A percentile compares a stretch with the other conserved stretches of the same genome.
Conservation (phyloP, 2,329 filamentous ascomycete species). For the Colletotrichum sp. region DNA sequence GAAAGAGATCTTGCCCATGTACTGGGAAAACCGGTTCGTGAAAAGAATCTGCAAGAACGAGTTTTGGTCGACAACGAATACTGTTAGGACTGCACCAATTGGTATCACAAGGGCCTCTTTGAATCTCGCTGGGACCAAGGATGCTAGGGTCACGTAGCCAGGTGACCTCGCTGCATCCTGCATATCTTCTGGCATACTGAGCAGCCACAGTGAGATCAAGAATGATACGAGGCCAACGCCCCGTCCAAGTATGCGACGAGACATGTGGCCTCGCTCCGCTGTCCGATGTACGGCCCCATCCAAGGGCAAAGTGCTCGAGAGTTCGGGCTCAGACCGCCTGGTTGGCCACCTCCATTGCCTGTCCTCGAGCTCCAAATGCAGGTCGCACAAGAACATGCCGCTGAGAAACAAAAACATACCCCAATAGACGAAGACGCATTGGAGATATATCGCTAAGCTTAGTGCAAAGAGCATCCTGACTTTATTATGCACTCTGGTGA, state of each 20-base stretch:
- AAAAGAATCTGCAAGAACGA: slow-evolving; percentile 24
- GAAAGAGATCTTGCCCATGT: slow-evolving; percentile 43
- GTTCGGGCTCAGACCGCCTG: not conserved
- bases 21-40: slow-evolving; percentile 35
- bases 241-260: not conserved
- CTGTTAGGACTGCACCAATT: not conserved
- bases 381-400: slow-evolving; percentile 5
- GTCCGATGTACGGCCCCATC: not conserved
- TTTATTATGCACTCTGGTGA: slow-evolving; percentile 31
- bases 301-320: not conserved
- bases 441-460: not conserved
- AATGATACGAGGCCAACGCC: not conserved
- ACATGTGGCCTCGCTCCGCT: not conserved
- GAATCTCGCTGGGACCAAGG: not conserved
- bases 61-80: not conserved
- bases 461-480: not conserved
- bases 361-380: not conserved
- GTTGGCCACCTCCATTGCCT: not conserved
- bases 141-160: not conserved
- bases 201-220: not conserved
- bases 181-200: slow-evolving; percentile 2
- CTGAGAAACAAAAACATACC: not conserved
- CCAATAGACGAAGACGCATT: not conserved
- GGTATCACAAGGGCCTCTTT: not conserved
- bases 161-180: not conserved